Percentiles rank a stretch among this genome's conserved stretches.
phyloP scores from a whole-genome alignment of 202 grass and related monocot genomes.

The Schoenoplectus tabernaemontani region DNA sequence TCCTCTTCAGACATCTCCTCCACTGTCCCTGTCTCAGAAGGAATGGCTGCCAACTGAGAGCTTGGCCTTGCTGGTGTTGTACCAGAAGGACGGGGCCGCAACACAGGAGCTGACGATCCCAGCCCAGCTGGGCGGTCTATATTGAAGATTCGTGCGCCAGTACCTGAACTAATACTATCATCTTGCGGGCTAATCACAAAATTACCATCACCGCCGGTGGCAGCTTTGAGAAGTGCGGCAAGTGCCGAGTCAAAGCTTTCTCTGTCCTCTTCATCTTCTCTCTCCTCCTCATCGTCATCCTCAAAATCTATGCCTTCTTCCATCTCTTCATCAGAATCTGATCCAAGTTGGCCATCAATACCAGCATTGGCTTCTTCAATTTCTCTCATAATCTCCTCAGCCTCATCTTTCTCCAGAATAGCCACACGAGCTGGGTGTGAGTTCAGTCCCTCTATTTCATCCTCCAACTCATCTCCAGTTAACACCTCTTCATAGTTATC shows the following conservation, averaged over 20 bases:
- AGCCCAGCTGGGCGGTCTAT: conserved; percentile 58
- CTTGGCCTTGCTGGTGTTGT: conserved; percentile 29
- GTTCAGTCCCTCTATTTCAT: conserved; percentile 28
- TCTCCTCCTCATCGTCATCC: conserved; percentile 34
- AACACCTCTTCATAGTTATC: conserved; percentile 22
- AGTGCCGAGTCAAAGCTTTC: conserved; percentile 56
- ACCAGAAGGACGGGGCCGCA: conserved; percentile 40
- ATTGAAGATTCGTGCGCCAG: conserved; percentile 38
- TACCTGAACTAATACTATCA: conserved; percentile 5
- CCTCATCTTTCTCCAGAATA: conserved; percentile 54
- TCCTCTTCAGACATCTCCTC: conserved; percentile 68
- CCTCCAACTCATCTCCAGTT: conserved; percentile 39
- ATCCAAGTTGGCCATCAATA: conserved; percentile 47
- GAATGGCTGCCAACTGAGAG: conserved; percentile 33
- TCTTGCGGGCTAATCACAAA: conserved; percentile 45
- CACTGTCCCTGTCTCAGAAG: conserved; percentile 40
- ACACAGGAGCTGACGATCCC: conserved; percentile 46
- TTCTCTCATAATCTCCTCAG: conserved; percentile 61
- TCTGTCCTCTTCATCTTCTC: conserved; percentile 16
- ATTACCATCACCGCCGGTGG: conserved; percentile 44
- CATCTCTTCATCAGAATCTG: conserved; percentile 65
- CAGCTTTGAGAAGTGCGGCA: conserved; percentile 62
- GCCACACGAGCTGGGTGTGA: conserved; percentile 46
- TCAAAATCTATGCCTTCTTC: conserved; percentile 47
- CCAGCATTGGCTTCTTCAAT: conserved; percentile 52